Conservation (phyloP, 2,329 filamentous ascomycete species). For the Aureobasidium sp. region DNA sequence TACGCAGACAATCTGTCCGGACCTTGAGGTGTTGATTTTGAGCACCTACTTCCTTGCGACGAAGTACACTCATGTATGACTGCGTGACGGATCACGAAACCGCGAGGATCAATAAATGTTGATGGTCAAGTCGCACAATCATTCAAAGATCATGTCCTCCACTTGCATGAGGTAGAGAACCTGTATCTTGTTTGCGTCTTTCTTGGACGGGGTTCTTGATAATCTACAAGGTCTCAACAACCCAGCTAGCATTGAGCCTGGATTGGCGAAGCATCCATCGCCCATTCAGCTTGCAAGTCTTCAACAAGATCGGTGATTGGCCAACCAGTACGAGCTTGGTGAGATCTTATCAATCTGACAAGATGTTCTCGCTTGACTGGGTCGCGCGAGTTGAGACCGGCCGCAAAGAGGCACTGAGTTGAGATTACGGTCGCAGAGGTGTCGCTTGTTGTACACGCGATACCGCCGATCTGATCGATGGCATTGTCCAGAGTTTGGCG, state of each 20-base stretch:
- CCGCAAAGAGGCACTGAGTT: slow-evolving; percentile 34
- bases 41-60: no score
- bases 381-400: slow-evolving; percentile 33
- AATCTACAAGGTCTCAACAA: no score
- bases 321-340: slow-evolving; percentile 33
- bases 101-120: no score
- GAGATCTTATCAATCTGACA: slow-evolving; percentile 28
- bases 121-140: no score
- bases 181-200: no score
- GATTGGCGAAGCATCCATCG: background rate
- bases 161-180: no score
- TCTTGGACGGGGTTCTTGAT: no score
- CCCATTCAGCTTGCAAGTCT: background rate
- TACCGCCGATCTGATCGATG: slow-evolving; percentile 45
- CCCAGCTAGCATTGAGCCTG: background rate
- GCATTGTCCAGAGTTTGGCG: slow-evolving; percentile 42
- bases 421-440: background rate
- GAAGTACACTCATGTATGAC: no score
- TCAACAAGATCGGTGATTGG: slow-evolving; percentile 20
- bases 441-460: slow-evolving; percentile 28
- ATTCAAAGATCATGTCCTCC: no score
- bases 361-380: slow-evolving; percentile 27
- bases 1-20: no score
- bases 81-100: no score
- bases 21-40: no score